phyloP scores from a whole-genome alignment of 2,329 filamentous ascomycete species.

The Colletotrichum somersetense region DNA sequence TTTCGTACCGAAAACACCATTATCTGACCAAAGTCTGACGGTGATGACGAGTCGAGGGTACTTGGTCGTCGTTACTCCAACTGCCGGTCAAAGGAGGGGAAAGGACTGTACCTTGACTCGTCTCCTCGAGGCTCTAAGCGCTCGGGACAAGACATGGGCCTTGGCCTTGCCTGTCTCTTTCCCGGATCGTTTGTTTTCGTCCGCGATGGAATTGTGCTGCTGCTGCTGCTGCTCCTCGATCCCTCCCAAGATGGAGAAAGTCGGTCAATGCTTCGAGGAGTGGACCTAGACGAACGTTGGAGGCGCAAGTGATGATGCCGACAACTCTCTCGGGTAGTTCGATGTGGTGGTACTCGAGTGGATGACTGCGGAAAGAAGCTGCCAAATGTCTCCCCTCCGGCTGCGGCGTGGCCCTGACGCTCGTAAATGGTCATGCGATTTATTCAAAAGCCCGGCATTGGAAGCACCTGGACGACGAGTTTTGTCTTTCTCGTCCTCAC shows the following conservation, averaged over 20 bases:
- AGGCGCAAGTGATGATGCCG: constrained; percentile 41
- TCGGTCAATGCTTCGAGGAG: constrained; percentile 25
- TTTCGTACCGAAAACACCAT: constrained; percentile 9
- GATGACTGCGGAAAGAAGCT: not conserved
- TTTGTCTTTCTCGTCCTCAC: not conserved
- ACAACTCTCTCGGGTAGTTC: constrained; percentile 23
- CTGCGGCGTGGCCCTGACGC: constrained; percentile 1
- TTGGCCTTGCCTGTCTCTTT: not conserved
- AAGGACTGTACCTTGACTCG: constrained; percentile 1
- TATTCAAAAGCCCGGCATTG: constrained; percentile 34
- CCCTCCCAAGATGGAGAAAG: not conserved
- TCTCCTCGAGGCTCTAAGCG: constrained; percentile 3
- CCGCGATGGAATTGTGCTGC: constrained; percentile 7
- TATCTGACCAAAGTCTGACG: constrained; percentile 3
- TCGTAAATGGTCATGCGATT: not conserved
- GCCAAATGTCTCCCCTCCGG: not conserved
- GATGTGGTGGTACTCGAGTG: not conserved
- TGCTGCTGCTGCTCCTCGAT: not conserved
- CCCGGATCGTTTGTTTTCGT: constrained; percentile 21
- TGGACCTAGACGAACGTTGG: constrained; percentile 27
- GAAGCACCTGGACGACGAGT: not conserved
- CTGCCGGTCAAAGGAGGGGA: not conserved
- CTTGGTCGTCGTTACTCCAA: constrained; percentile 19
- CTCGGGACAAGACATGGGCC: constrained; percentile 6
- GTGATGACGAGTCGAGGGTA: constrained; percentile 24